Evolutionary conservation across 179 eudicot genomes (phyloP), one percentile per base, ranked within the genome.

Genomic region (Amaranthus tricolor): DNA sequence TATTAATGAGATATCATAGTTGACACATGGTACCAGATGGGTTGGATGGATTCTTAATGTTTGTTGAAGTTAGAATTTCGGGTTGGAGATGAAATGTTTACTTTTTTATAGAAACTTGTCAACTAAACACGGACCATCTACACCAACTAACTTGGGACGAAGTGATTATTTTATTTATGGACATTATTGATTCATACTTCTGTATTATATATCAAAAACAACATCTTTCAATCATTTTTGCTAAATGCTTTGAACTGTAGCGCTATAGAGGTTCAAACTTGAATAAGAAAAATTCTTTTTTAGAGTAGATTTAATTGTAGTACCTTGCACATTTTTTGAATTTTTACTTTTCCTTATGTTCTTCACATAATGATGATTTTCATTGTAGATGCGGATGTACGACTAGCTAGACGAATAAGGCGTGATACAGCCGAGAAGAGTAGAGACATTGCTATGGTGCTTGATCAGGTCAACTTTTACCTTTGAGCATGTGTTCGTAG

Each of bases 301-400:
- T 50, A 20, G 16, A 12, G 52, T 69, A 43, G 4, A n/a, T 44
- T 65, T 17, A 20, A 43, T 40, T 52, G 17, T 49, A 45, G 21
- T 58, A 52, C 14, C 8, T 48, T 48, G 43, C 17, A 40, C 55
- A 68, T 49, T 24, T 47, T 56, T 43, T 66, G 19, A 62, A 57
- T 70, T 67, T 59, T 68, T 9, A 57, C 49, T 66, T 62, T 66
- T 81, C 72, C 65, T 58, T 76, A 60, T 81, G 79, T 76, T 79
- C 76, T 84, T 88, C 79, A 80, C 82, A 69, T 85, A 77, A 67
- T 70, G 77, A 47, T 76, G 71, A 48, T 83, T 74, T 85, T 75
- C 86, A 84, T 85, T 88, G 91, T 97, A 94, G 98, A 94, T 89
- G 89, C 98, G 83, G 97, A 94, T 86, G 93, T 94, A 55, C 91